Evolutionary conservation across 208 protist genomes (phyloP), one percentile per base, ranked within the genome.

Genomic region (Leptomonas seymouri): DNA sequence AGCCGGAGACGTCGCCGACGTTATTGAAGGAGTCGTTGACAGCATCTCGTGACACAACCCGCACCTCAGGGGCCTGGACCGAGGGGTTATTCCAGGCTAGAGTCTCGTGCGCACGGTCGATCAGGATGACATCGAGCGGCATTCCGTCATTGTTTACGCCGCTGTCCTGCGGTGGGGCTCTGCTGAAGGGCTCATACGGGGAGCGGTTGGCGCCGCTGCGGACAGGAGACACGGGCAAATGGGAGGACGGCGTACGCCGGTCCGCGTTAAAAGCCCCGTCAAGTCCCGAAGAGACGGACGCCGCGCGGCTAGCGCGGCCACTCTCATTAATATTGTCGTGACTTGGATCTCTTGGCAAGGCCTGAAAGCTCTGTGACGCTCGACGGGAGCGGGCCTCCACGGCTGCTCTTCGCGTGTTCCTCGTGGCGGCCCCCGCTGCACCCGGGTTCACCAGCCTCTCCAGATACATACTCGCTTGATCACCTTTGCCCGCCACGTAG

Each of bases 371-470:
- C 60, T 65, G 60, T 46, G 60, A 65, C 30, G 50, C 65, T 51
- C 56, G 49, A 21, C 58, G 58, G 6, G 30, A 28, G 30, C 49
- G 14, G 16, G 36, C 41, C 23, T 49, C 36, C 27, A 48, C 31
- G 39, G 67, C 56, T n/a, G 58, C 70, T 12, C 44, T 42, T 21
- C 23, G 34, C 55, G 41, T 56, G 23, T 57, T 25, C 20, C 3
- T 34, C 61, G 46, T 57, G 61, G 49, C 61, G 14, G 28, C 1
- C 36, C 56, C 28, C 28, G 45, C 60, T 48, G 70, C 67, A 31
- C 66, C 56, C 7, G 80, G 80, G 41, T 85, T 76, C 12, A 82
- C 62, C 9, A 85, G 50, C n/a, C 25, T 66, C 39, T 85, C 76
- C 16, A 85, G 41, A 36, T 85, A 85, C 3, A 42, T 6, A 44